Conservation (phyloP, 495 filamentous ascomycete species). For the Penicillium flavigenum region DNA sequence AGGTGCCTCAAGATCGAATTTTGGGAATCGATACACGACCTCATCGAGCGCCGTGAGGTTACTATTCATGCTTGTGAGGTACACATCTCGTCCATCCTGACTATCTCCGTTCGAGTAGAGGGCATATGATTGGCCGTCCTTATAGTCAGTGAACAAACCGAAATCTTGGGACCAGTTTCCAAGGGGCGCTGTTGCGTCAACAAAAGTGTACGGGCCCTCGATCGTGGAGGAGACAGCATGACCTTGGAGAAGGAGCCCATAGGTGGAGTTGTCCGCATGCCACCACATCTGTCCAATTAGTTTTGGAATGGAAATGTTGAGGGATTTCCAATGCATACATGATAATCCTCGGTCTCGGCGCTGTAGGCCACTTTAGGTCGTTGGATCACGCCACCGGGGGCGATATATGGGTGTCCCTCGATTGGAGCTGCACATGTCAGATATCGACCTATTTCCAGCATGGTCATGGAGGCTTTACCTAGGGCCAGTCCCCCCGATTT, state of each 20-base stretch:
- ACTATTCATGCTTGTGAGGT: slow-evolving; percentile 22
- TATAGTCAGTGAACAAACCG: slow-evolving; percentile 29
- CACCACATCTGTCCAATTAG: slow-evolving; percentile 26
- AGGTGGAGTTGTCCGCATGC: slow-evolving; percentile 32
- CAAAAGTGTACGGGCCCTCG: slow-evolving; percentile 26
- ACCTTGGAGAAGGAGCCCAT: slow-evolving; percentile 28
- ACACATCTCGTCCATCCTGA: slow-evolving; percentile 26
- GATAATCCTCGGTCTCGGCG: slow-evolving; percentile 23
- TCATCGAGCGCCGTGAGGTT: slow-evolving; percentile 25
- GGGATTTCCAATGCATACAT: slow-evolving; percentile 13
- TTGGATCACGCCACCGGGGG: slow-evolving; percentile 25
- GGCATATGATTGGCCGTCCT: slow-evolving; percentile 24
- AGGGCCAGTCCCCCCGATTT: slow-evolving; percentile 23
- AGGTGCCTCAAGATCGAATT: slow-evolving; percentile 30
- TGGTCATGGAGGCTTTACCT: slow-evolving; percentile 7
- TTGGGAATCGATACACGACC: slow-evolving; percentile 24
- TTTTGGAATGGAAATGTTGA: too few relatives aligned
- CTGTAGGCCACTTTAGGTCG: slow-evolving; percentile 32
- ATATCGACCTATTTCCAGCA: not conserved
- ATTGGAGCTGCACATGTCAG: slow-evolving; percentile 17
- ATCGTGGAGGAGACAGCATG: slow-evolving; percentile 23
- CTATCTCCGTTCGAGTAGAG: slow-evolving; percentile 31
- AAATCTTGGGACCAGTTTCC: slow-evolving; percentile 35
- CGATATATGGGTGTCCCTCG: slow-evolving; percentile 27
- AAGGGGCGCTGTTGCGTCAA: slow-evolving; percentile 28